Base-by-base conservation (phyloP, 176 grass and related monocot species). In the Bromus sterilis region DNA sequence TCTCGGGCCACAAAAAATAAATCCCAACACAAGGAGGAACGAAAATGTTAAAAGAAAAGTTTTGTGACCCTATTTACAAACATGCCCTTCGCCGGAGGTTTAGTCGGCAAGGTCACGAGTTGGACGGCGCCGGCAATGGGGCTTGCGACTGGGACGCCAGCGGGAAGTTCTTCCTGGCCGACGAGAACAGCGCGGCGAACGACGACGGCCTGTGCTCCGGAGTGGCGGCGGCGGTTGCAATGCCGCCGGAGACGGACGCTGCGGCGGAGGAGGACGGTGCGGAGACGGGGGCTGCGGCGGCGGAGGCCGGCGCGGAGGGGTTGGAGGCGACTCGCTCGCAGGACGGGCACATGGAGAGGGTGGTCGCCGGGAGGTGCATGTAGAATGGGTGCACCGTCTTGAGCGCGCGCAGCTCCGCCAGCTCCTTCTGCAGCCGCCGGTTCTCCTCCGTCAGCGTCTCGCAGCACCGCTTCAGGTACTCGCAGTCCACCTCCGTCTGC, bases 381-480 rank as follows among this genome's bases (percentile, higher is more conserved):
- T 88, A 99, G 89, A 89, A 99, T 0, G 91, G 93, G 57, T 93
- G 75, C 63, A 86, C 87, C 20, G 87, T 90, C 86, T 99, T 96
- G 69, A 99, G 89, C 23, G 93, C 91, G 0, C 93, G 87, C 51
- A 96, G 89, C 87, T 99, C 97, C 1, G 93, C 87, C 4, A 96
- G 87, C 83, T 99, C 93, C 89, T 99, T 99, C 8, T 96, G 93
- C 41, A 99, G 86, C 73, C 97, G 93, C 39, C 93, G 87, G 91
- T 99, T 99, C 87, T 99, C 97, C 79, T 99, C 97, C 35, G 93
- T 99, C n/a, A 99, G 89, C 60, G 89, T 91, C 89, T 99, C 93
- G 91, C 97, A 99, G 85, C 93, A 99, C 9, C 97, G 93, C 85
- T 99, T 99, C 78, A 99, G 86, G 87, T 99, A 94, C 87, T 96